phyloP scores from a whole-genome alignment of 345 rosid genomes.

The Pugionium cornutum region DNA sequence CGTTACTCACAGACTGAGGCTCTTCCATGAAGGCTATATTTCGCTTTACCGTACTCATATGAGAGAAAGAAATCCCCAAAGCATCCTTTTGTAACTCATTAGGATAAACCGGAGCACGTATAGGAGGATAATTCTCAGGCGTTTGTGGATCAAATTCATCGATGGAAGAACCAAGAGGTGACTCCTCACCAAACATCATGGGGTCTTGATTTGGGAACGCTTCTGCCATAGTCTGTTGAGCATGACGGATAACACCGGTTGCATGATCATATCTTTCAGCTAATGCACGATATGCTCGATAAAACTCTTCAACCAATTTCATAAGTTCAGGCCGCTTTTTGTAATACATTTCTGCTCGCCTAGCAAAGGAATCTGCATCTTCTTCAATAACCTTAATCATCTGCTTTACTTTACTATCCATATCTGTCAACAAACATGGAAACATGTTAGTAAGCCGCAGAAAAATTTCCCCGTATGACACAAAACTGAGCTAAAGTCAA shows the following conservation, averaged over 20 bases:
- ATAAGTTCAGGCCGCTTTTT: constrained; percentile 95
- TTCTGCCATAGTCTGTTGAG: constrained; percentile 89
- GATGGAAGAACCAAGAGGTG: constrained; percentile 43
- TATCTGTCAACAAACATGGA: constrained; percentile 53
- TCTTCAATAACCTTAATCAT: constrained; percentile 98
- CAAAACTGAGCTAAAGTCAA: constrained; percentile 12
- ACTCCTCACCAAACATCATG: constrained; percentile 62
- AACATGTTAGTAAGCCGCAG: constrained; percentile 7
- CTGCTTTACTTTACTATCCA: constrained; percentile 91
- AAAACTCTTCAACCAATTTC: constrained; percentile 98
- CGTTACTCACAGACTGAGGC: constrained; percentile 48
- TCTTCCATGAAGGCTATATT: constrained; percentile 69
- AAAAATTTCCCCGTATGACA: constrained; percentile 14
- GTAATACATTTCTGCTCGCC: constrained; percentile 99
- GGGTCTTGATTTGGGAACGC: constrained; percentile 94
- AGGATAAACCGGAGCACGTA: constrained; percentile 54
- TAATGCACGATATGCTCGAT: constrained; percentile 93
- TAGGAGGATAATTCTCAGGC: constrained; percentile 61
- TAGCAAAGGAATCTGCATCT: constrained; percentile 99
- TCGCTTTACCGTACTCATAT: constrained; percentile 49
- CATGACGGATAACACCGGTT: constrained; percentile 86
- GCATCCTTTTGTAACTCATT: constrained; percentile 64
- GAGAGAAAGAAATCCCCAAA: constrained; percentile 53
- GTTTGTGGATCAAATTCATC: constrained; percentile 68
- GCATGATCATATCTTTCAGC: constrained; percentile 99